phyloP scores from a whole-genome alignment of 1,139 yeast genomes.

The Zygoascus meyerae region DNA sequence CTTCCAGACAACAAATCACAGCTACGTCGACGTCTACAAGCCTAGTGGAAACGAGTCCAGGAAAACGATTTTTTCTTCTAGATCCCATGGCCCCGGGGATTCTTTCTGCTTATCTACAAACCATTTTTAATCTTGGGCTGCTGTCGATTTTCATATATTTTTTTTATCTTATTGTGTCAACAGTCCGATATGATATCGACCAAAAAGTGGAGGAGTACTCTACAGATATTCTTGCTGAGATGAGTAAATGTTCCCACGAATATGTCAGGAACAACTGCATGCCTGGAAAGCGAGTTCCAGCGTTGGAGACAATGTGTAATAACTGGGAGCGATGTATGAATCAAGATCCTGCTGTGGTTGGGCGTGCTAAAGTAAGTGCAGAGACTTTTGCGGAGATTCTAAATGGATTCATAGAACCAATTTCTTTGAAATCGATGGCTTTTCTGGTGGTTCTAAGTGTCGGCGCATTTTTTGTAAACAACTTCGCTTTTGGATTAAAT shows the following conservation, averaged over 20 bases:
- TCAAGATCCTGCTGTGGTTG: slow-evolving; percentile 74
- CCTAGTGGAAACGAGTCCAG: background rate
- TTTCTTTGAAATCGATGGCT: slow-evolving; percentile 67
- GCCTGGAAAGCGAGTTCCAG: slow-evolving; percentile 52
- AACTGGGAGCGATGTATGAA: slow-evolving; percentile 83
- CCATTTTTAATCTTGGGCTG: slow-evolving; percentile 57
- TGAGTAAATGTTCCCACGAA: slow-evolving; percentile 63
- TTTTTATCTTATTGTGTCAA: slow-evolving; percentile 48
- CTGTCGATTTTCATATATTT: slow-evolving; percentile 51
- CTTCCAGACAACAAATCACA: slow-evolving; percentile 2
- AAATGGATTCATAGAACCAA: slow-evolving; percentile 68
- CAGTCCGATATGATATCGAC: slow-evolving; percentile 67
- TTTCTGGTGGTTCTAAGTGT: slow-evolving; percentile 39
- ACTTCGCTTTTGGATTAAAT: slow-evolving; percentile 16
- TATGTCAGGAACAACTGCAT: slow-evolving; percentile 68
- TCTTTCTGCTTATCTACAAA: slow-evolving; percentile 65
- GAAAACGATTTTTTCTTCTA: slow-evolving; percentile 21
- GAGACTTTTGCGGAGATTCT: slow-evolving; percentile 77
- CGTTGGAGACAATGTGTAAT: slow-evolving; percentile 64
- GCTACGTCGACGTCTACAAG: background rate
- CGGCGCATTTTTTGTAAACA: slow-evolving; percentile 25
- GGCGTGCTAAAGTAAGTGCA: slow-evolving; percentile 70
- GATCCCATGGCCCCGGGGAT: slow-evolving; percentile 62
- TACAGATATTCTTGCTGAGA: slow-evolving; percentile 56
- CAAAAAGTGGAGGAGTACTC: slow-evolving; percentile 61